phyloP scores from a whole-genome alignment of 257 asterid genomes.

The Ophiorrhiza pumila region DNA sequence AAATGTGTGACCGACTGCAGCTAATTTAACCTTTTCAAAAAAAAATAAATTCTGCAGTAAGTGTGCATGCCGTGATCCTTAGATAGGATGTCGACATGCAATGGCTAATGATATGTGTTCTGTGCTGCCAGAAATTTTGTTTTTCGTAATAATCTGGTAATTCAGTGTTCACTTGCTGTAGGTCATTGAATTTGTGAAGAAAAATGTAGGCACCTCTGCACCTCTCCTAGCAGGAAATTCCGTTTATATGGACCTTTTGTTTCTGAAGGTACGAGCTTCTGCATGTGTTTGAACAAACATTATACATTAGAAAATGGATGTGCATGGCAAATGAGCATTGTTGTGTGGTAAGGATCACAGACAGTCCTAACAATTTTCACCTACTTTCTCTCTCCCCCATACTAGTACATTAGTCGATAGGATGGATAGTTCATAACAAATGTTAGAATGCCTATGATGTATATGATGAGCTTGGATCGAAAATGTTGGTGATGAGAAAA shows the following conservation, averaged over 20 bases:
- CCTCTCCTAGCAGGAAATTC: conserved; percentile 94
- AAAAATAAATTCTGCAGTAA: too few species aligned
- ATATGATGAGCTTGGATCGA: not conserved
- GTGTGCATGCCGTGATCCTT: not conserved
- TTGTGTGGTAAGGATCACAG: not conserved
- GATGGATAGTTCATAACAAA: not conserved
- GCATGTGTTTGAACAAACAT: not conserved
- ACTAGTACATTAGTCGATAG: not conserved
- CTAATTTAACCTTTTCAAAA: too few species aligned
- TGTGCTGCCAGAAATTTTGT: not conserved
- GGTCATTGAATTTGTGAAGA: conserved; percentile 88
- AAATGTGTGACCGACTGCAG: not conserved
- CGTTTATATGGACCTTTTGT: conserved; percentile 71
- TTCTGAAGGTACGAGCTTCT: conserved; percentile 57
- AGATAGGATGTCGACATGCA: not conserved
- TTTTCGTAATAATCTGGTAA: conserved; percentile 2
- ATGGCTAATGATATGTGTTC: not conserved
- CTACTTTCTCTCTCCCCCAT: not conserved
- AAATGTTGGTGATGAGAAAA: not conserved
- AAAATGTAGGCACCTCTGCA: conserved; percentile 50
- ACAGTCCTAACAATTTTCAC: not conserved
- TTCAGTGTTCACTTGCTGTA: conserved; percentile 18
- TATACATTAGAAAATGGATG: not conserved
- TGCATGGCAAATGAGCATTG: not conserved
- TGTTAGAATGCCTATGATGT: not conserved